Percentiles rank a stretch among this genome's conserved stretches.
Conservation (phyloP, 768 basidiomycete genomes). For the Dendrothele bispora region DNA sequence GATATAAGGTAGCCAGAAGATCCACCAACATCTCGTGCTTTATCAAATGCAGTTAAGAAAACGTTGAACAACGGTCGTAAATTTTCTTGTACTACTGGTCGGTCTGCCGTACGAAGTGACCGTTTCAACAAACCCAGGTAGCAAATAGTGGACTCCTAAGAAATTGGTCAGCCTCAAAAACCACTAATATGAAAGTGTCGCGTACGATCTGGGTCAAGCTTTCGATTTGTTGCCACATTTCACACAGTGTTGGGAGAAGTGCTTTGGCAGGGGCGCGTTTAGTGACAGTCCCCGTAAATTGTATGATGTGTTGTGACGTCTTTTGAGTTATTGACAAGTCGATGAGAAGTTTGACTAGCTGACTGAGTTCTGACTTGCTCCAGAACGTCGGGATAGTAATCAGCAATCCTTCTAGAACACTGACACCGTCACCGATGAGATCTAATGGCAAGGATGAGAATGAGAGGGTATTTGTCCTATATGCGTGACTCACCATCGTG, state of each 20-base stretch:
- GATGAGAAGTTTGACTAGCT: conserved; percentile 57
- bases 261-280: conserved; percentile 70
- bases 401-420: conserved; percentile 68
- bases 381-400: conserved; percentile 83
- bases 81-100: conserved; percentile 63
- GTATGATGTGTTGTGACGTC: conserved; percentile 33
- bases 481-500: conserved; percentile 30
- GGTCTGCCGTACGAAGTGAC: conserved; percentile 61
- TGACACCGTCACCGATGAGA: conserved; percentile 32
- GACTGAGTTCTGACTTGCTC: conserved; percentile 56
- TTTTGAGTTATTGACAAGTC: conserved; percentile 39
- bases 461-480: not conserved
- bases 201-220: conserved; percentile 37
- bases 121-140: conserved; percentile 74
- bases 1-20: not conserved
- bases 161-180: conserved; percentile 5
- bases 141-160: conserved; percentile 36
- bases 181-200: not conserved
- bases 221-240: conserved; percentile 49
- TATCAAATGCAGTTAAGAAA: conserved; percentile 77
- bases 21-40: conserved; percentile 27
- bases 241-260: conserved; percentile 63
- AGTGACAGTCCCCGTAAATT: conserved; percentile 61
- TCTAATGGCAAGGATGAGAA: conserved; percentile 20
- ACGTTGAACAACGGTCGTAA: conserved; percentile 71